These are phyloP conservation scores for Paecilomyces dactylethromorphus DNA, from an alignment of 2,329 filamentous ascomycete species.

Conservation along the genomic window DNA sequence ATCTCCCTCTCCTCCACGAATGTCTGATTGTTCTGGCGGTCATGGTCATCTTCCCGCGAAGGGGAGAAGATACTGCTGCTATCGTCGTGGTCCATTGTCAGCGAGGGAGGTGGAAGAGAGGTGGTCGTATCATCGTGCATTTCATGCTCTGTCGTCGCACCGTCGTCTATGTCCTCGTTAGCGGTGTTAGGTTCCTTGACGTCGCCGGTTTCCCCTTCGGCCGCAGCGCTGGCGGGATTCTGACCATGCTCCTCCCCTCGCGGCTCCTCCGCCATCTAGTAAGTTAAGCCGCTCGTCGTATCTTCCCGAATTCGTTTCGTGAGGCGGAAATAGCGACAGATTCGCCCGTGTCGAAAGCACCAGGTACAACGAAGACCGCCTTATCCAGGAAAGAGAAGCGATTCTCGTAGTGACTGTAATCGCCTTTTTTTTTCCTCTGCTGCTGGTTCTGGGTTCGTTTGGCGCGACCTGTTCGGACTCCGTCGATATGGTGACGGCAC, in stretches of 20 bases:
- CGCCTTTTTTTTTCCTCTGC: neutral
- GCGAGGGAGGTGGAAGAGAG: slow-evolving; percentile 20
- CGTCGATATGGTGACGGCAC: neutral
- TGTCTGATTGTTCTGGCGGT: slow-evolving; percentile 32
- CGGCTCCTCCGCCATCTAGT: neutral
- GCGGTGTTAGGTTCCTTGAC: neutral
- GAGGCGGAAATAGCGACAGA: neutral
- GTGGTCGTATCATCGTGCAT: neutral
- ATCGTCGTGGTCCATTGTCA: slow-evolving; percentile 26
- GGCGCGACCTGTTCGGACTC: neutral
- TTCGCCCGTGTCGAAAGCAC: neutral
- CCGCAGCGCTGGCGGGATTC: slow-evolving; percentile 6
- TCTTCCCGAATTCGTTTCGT: neutral
- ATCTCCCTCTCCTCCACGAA: slow-evolving; percentile 53
- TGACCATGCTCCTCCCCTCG: slow-evolving; percentile 3
- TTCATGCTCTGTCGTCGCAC: slow-evolving; percentile 7
- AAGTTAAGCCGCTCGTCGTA: neutral
- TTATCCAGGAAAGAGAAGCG: neutral
- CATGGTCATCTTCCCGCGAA: slow-evolving; percentile 21
- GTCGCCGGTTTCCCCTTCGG: slow-evolving; percentile 10
- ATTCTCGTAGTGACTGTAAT: neutral
- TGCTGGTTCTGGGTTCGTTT: neutral
- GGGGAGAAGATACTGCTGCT: slow-evolving; percentile 20
- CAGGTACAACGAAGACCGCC: neutral
- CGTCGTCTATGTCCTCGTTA: slow-evolving; percentile 7